Conservation (phyloP, 768 basidiomycete species). For the Amanita fuliginea region DNA sequence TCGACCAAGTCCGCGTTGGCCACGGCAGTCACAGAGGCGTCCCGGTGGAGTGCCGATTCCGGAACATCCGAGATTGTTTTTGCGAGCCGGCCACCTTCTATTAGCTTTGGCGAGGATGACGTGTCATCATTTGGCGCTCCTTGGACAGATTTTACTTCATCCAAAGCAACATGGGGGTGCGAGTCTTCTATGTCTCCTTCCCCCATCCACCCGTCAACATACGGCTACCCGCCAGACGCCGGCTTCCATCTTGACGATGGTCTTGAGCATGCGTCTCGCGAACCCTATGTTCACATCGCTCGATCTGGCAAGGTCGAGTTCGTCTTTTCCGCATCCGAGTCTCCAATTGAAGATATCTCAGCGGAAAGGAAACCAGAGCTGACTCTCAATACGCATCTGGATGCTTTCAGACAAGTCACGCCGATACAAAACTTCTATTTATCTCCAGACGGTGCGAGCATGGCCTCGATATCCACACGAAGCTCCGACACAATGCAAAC, state of each 20-base stretch:
- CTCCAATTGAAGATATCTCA: background rate
- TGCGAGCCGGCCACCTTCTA: background rate
- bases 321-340: background rate
- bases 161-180: slow-evolving; percentile 6
- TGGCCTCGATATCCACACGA: slow-evolving; percentile 3
- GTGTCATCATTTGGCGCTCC: slow-evolving; percentile 1
- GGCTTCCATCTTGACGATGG: slow-evolving; percentile 1
- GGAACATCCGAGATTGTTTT: slow-evolving; percentile 6
- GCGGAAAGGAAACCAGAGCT: background rate
- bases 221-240: background rate
- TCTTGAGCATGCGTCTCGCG: background rate
- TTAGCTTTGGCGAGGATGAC: slow-evolving; percentile 1
- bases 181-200: slow-evolving; percentile 4
- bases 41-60: slow-evolving; percentile 6
- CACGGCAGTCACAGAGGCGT: slow-evolving; percentile 2
- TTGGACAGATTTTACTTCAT: slow-evolving; percentile 6
- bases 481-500: slow-evolving; percentile 5
- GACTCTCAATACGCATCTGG: slow-evolving; percentile 6
- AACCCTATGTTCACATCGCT: slow-evolving; percentile 2
- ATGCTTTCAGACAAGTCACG: slow-evolving; percentile 3
- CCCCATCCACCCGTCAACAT: background rate
- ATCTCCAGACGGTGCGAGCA: background rate
- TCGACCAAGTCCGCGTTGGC: slow-evolving; percentile 3
- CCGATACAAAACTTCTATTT: slow-evolving; percentile 1
- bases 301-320: background rate